Percentiles rank a stretch among this genome's conserved stretches.
These are phyloP conservation scores for Zychaea mexicana DNA, from an alignment of 371 early-diverging fungal genomes.

Conservation along the genomic window DNA sequence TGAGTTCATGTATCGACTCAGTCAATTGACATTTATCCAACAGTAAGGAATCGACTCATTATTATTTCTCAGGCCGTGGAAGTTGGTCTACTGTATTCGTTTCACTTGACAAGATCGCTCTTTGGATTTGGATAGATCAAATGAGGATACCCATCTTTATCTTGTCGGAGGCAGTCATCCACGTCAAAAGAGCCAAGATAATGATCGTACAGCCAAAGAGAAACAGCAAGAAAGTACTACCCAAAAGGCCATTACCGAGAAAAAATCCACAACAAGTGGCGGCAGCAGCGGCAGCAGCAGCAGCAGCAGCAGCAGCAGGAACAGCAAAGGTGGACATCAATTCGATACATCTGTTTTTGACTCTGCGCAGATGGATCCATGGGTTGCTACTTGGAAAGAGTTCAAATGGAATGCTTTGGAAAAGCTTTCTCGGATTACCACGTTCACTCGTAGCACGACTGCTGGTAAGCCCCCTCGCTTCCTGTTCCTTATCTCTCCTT, in stretches of 20 bases:
- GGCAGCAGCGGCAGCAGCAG: background rate
- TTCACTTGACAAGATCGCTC: background rate
- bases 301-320: background rate
- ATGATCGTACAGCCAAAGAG: background rate
- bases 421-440: slow-evolving; percentile 77
- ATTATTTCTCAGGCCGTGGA: too few species aligned
- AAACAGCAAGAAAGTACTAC: background rate
- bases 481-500: too few species aligned
- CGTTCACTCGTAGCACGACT: slow-evolving; percentile 61
- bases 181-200: background rate
- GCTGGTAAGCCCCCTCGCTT: slow-evolving; percentile 49
- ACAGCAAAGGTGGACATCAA: background rate
- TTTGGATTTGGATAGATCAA: slow-evolving; percentile 19
- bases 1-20: slow-evolving; percentile 42
- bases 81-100: too few species aligned
- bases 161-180: background rate
- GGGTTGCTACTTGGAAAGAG: slow-evolving; percentile 62
- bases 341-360: slow-evolving; percentile 24
- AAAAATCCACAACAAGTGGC: background rate
- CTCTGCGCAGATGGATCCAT: slow-evolving; percentile 47
- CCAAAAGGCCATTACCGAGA: background rate
- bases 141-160: slow-evolving; percentile 8
- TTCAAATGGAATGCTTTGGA: slow-evolving; percentile 81
- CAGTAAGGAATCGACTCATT: slow-evolving; percentile 20
- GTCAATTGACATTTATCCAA: slow-evolving; percentile 22